Conservation (phyloP, 2,329 filamentous ascomycete genomes). For the Penicillium sp. region DNA sequence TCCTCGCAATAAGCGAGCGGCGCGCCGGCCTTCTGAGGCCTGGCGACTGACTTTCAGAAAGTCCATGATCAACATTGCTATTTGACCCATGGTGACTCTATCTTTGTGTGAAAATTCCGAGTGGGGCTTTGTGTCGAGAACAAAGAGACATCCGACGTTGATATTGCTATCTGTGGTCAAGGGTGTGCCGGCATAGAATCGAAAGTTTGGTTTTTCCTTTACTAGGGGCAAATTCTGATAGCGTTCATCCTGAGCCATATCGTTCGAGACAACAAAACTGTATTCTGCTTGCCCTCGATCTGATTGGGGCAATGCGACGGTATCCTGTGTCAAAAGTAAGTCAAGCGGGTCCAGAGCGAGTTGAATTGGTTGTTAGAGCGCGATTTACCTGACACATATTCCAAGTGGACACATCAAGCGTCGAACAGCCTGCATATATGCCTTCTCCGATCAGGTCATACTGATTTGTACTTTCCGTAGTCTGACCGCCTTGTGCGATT, state of each 20-base stretch:
- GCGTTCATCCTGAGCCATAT: constrained; percentile 40
- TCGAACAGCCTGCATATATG: constrained; percentile 32
- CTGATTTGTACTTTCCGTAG: constrained; percentile 33
- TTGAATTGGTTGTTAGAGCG: neutral
- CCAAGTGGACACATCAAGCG: constrained; percentile 33
- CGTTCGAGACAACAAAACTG: constrained; percentile 37
- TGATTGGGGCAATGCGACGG: constrained; percentile 29
- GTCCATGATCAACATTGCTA: constrained; percentile 58
- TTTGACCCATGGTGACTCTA: constrained; percentile 56
- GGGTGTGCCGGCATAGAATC: constrained; percentile 60
- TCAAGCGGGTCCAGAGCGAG: neutral
- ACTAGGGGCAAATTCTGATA: constrained; percentile 42
- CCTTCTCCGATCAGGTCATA: constrained; percentile 31
- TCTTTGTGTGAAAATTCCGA: constrained; percentile 41
- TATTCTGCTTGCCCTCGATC: constrained; percentile 16
- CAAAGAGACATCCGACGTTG: constrained; percentile 47
- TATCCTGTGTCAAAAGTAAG: constrained; percentile 25
- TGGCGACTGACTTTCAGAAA: constrained; percentile 58
- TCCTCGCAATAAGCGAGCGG: constrained; percentile 56
- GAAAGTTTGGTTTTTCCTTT: constrained; percentile 30
- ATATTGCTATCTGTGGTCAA: constrained; percentile 45
- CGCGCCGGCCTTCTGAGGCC: constrained; percentile 53
- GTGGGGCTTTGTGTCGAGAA: constrained; percentile 59
- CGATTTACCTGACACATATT: constrained; percentile 32
- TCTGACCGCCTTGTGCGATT: constrained; percentile 50